Percentiles rank a stretch among this genome's conserved stretches.
These are phyloP conservation scores for Colletotrichum lini DNA, from an alignment of 2,329 filamentous ascomycete species.

Conservation along the genomic window DNA sequence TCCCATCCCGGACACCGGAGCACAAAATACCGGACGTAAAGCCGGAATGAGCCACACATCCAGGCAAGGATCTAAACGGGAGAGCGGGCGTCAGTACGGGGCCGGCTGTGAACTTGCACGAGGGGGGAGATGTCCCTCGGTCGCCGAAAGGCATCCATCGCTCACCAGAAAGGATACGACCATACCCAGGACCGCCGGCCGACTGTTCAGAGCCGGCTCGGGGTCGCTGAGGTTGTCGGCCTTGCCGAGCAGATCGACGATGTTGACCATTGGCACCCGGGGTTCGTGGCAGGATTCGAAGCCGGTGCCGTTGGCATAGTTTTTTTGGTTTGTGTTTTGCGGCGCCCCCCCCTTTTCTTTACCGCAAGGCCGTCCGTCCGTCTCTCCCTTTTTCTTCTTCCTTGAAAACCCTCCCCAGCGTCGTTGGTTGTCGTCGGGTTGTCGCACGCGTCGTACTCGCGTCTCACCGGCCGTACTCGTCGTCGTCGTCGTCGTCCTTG, in stretches of 20 bases:
- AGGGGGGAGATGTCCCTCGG: too few species aligned
- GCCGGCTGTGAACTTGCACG: too few species aligned
- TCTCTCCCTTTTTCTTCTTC: too few species aligned
- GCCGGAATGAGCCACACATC: slow-evolving; percentile 39
- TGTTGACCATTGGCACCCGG: slow-evolving; percentile 30
- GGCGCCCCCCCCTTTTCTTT: neutral
- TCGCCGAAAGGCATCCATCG: too few species aligned
- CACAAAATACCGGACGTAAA: slow-evolving; percentile 42
- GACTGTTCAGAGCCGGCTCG: slow-evolving; percentile 37
- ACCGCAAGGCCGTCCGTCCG: neutral
- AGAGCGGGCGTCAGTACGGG: too few species aligned
- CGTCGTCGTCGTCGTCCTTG: neutral
- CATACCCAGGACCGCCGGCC: slow-evolving; percentile 38
- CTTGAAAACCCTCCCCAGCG: too few species aligned
- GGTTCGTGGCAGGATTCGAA: neutral
- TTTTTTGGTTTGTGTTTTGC: neutral
- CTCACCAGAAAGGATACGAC: slow-evolving; percentile 41
- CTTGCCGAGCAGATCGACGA: slow-evolving; percentile 42
- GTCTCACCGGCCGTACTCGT: neutral
- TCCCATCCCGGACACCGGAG: slow-evolving; percentile 41
- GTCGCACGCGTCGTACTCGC: neutral
- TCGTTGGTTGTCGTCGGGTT: too few species aligned
- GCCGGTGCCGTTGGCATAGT: slow-evolving; percentile 31
- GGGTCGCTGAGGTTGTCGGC: slow-evolving; percentile 43
- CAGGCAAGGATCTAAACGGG: slow-evolving; percentile 24